These are phyloP conservation scores for Alternaria sp. DNA, from an alignment of 2,329 filamentous ascomycete genomes.

Conservation along the genomic window DNA sequence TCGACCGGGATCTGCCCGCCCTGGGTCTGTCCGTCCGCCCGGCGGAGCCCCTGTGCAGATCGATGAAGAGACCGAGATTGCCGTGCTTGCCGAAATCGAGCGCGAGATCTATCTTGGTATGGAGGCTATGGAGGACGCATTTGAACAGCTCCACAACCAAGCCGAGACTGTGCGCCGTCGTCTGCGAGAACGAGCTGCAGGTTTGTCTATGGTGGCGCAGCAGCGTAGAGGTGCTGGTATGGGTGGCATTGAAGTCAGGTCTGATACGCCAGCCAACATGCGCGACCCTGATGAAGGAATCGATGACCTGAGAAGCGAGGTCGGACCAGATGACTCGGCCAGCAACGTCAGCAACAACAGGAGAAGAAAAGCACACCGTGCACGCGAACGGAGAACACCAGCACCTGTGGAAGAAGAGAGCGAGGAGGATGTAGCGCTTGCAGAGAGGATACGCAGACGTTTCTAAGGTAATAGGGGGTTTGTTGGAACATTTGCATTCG, in stretches of 20 bases:
- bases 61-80: constrained; percentile 93
- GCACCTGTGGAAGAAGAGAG: constrained; percentile 69
- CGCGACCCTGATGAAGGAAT: constrained; percentile 43
- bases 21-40: constrained; percentile 47
- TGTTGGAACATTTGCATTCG: constrained; percentile 7
- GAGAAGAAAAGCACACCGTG: constrained; percentile 70
- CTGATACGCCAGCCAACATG: constrained; percentile 56
- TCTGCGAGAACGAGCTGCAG: constrained; percentile 81
- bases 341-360: constrained; percentile 79
- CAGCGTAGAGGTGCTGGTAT: constrained; percentile 57
- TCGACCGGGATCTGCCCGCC: constrained; percentile 28
- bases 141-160: constrained; percentile 85
- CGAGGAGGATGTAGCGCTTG: constrained; percentile 35
- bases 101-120: constrained; percentile 92
- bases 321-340: constrained; percentile 80
- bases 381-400: constrained; percentile 72
- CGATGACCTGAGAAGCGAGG: constrained; percentile 54
- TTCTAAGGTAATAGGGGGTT: constrained; percentile 18
- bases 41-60: constrained; percentile 76
- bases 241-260: constrained; percentile 52
- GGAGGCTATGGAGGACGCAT: constrained; percentile 92
- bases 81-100: constrained; percentile 87
- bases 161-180: constrained; percentile 81
- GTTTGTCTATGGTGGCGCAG: constrained; percentile 71
- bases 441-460: constrained; percentile 37